phyloP scores from a whole-genome alignment of 305 asterid genomes.

The Plantago coronopus region DNA sequence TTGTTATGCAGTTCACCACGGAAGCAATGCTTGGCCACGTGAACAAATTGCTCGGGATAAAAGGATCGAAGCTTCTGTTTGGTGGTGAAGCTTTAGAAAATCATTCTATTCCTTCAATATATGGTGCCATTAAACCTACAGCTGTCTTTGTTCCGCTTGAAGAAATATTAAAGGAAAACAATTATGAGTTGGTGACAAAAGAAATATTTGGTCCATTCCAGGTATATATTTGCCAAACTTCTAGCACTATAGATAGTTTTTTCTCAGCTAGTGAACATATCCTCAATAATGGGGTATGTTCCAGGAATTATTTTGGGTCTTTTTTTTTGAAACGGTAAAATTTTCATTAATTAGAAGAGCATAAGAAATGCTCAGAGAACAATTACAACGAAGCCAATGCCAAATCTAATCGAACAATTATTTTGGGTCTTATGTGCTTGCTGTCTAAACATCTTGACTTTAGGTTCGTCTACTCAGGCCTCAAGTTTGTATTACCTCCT shows the following conservation, averaged over 20 bases:
- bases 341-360: too few species aligned
- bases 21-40: slow-evolving; percentile 73
- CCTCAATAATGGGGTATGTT: too few species aligned
- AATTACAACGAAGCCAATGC: too few species aligned
- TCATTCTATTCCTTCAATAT: slow-evolving; percentile 75
- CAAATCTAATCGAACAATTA: too few species aligned
- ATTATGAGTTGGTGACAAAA: slow-evolving; percentile 68
- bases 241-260: not conserved
- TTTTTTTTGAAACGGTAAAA: too few species aligned
- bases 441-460: too few species aligned
- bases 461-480: too few species aligned
- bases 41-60: slow-evolving; percentile 65
- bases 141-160: slow-evolving; percentile 88
- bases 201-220: slow-evolving; percentile 98
- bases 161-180: slow-evolving; percentile 64
- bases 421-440: too few species aligned
- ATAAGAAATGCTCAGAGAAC: too few species aligned
- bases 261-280: not conserved
- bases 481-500: too few species aligned
- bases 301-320: too few species aligned
- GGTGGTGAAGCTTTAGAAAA: slow-evolving; percentile 78
- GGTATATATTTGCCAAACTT: slow-evolving; percentile 33
- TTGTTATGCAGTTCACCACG: slow-evolving; percentile 59
- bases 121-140: slow-evolving; percentile 94
- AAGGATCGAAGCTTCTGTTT: slow-evolving; percentile 77